phyloP scores from a whole-genome alignment of 2,329 filamentous ascomycete species.

The Aspergillus sp. region DNA sequence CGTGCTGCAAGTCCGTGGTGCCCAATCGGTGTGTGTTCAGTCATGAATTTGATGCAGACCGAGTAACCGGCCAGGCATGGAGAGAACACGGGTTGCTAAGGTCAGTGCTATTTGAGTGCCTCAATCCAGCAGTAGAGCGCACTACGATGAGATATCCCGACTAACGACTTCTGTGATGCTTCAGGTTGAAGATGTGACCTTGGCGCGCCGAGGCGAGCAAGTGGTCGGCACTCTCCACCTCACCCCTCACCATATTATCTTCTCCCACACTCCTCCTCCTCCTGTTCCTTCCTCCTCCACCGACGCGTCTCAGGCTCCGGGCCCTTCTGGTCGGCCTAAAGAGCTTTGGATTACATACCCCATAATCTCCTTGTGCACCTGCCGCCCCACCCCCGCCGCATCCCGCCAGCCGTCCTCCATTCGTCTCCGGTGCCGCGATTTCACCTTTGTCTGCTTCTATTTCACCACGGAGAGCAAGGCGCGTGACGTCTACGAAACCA shows the following conservation, averaged over 20 bases:
- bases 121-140: not conserved
- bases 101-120: constrained; percentile 22
- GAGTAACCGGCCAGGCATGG: constrained; percentile 43
- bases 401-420: constrained; percentile 77
- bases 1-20: constrained; percentile 9
- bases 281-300: constrained; percentile 37
- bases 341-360: constrained; percentile 95
- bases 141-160: not conserved
- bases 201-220: constrained; percentile 59
- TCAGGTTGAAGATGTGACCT: constrained; percentile 59
- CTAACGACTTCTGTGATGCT: constrained; percentile 7
- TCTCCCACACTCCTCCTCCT: constrained; percentile 56
- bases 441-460: constrained; percentile 89
- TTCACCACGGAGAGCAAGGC: constrained; percentile 74
- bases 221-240: constrained; percentile 63
- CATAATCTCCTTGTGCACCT: constrained; percentile 78
- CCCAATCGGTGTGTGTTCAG: constrained; percentile 8
- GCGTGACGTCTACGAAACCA: constrained; percentile 83
- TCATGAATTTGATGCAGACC: constrained; percentile 38
- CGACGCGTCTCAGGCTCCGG: constrained; percentile 43
- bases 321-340: constrained; percentile 52
- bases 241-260: constrained; percentile 66
- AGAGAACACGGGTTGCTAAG: constrained; percentile 50
- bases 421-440: constrained; percentile 86
- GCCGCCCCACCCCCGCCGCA: constrained; percentile 70